Conservation (phyloP, 1,139 yeast species). For the Hemisphaericaspora lyxosophila region DNA sequence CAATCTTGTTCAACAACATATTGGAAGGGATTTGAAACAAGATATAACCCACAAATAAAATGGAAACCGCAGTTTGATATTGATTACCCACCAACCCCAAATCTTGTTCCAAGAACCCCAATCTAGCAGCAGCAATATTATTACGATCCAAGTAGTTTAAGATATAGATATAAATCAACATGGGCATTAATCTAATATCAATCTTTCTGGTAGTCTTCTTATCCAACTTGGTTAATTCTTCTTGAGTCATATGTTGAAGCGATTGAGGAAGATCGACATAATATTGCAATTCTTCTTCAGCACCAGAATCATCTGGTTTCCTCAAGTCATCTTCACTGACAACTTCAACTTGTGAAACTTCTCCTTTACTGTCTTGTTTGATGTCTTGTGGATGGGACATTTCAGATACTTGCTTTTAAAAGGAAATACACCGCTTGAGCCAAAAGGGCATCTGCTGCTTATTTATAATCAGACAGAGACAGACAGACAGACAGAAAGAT, state of each 20-base stretch:
- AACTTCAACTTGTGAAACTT: slow-evolving; percentile 10
- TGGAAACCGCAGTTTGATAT: slow-evolving; percentile 56
- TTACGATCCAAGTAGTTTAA: slow-evolving; percentile 59
- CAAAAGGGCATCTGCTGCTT: too few relatives aligned
- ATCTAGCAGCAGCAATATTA: slow-evolving; percentile 61
- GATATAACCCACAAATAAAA: slow-evolving; percentile 62
- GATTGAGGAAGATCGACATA: slow-evolving; percentile 31
- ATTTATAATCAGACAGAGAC: too few relatives aligned
- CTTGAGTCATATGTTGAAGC: slow-evolving; percentile 31
- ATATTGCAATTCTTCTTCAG: slow-evolving; percentile 11
- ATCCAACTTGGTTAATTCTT: slow-evolving; percentile 40
- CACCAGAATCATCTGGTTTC: slow-evolving; percentile 8
- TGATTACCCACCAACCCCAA: slow-evolving; percentile 47
- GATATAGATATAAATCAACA: slow-evolving; percentile 52
- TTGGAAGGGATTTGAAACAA: slow-evolving; percentile 59
- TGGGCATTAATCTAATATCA: slow-evolving; percentile 56
- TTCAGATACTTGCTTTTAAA: too few relatives aligned
- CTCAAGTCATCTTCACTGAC: slow-evolving; percentile 1
- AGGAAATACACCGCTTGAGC: too few relatives aligned
- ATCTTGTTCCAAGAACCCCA: slow-evolving; percentile 57
- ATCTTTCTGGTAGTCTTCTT: slow-evolving; percentile 45
- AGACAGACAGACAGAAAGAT: too few relatives aligned
- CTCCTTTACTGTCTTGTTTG: slow-evolving; percentile 8
- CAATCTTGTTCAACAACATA: slow-evolving; percentile 48
- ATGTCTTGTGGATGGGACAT: not conserved